Evolutionary conservation across 78 protist species (phyloP).

Genomic region (Protostelium mycophagum): DNA sequence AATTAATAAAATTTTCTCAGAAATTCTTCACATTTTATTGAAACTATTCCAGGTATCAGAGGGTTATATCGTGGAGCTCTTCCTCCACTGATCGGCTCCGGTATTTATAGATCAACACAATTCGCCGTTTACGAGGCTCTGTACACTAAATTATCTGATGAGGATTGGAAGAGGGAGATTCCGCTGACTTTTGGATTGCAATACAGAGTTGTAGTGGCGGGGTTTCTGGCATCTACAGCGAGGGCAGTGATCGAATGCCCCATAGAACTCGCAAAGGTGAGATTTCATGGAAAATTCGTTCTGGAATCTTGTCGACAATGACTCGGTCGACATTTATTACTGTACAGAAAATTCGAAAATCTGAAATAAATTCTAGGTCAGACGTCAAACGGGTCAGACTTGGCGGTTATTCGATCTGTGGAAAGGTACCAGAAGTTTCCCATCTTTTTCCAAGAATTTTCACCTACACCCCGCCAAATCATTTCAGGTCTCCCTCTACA

Average conservation of each 20-base stretch:
- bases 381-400: background rate
- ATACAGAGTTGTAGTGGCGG: background rate
- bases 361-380: too few species aligned
- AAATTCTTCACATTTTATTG: background rate
- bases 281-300: background rate
- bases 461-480: too few species aligned
- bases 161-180: background rate
- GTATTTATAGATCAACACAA: background rate
- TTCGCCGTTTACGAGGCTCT: background rate
- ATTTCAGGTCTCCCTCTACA: background rate
- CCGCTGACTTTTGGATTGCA: background rate
- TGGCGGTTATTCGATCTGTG: background rate
- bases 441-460: too few species aligned
- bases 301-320: too few species aligned
- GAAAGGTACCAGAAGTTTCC: too few species aligned
- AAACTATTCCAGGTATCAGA: background rate
- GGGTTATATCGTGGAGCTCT: background rate
- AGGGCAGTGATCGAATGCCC: background rate
- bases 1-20: background rate
- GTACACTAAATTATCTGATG: background rate
- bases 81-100: background rate
- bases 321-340: too few species aligned
- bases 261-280: background rate
- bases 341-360: too few species aligned
- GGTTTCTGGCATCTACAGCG: background rate